A percentile compares a stretch with the other conserved stretches of the same genome.
Evolutionary conservation across 75 land plant species (phyloP).

Genomic region (Picea sitchensis): DNA sequence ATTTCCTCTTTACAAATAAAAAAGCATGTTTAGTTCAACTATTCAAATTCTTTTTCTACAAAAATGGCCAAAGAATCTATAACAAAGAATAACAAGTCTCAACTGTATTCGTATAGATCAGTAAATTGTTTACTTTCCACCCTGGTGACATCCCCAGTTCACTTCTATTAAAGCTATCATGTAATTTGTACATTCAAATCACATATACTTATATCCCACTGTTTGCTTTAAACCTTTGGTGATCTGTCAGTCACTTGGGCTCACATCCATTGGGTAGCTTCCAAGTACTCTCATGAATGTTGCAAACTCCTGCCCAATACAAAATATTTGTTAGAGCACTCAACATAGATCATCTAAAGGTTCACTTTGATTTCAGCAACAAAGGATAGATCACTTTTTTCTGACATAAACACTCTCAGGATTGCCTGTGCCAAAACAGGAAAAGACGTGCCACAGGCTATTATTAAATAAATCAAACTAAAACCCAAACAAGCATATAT

Average conservation of each 20-base stretch:
- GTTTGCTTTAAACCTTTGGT: background rate
- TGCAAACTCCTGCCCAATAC: conserved; percentile 69
- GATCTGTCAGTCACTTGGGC: background rate
- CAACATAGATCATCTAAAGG: background rate
- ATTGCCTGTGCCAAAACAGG: background rate
- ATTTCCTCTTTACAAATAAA: background rate
- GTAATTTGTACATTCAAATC: background rate
- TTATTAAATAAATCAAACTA: background rate
- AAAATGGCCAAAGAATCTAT: background rate
- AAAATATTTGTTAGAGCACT: background rate
- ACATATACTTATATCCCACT: background rate
- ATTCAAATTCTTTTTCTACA: background rate
- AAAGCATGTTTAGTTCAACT: background rate
- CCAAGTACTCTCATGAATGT: conserved; percentile 83
- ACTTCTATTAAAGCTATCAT: background rate
- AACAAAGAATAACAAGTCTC: background rate
- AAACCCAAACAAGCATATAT: background rate
- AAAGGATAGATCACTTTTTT: background rate
- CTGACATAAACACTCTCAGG: background rate
- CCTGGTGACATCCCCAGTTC: background rate
- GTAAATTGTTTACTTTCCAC: background rate
- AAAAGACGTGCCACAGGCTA: background rate
- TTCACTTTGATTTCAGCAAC: background rate
- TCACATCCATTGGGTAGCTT: conserved; percentile 78
- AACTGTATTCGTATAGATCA: background rate